Evolutionary conservation across 345 rosid genomes (phyloP).

Genomic region (Eucalyptus lansdowneana): DNA sequence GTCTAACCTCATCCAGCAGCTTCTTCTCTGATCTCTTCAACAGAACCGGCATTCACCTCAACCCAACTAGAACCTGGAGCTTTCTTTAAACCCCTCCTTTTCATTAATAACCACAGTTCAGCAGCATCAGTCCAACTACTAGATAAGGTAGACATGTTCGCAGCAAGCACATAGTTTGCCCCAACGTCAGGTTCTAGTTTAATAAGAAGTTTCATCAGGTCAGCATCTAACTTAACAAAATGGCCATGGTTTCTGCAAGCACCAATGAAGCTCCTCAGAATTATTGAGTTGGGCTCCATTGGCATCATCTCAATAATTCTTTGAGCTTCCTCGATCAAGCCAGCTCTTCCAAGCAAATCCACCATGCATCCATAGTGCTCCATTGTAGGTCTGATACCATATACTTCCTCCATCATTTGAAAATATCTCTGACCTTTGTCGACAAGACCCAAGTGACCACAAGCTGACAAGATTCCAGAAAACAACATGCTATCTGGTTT

Average conservation of each 20-base stretch:
- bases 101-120: constrained; percentile 1
- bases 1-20: not conserved
- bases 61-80: constrained; percentile 11
- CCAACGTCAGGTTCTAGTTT: constrained; percentile 5
- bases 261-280: constrained; percentile 13
- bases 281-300: constrained; percentile 7
- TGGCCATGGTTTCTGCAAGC: constrained; percentile 9
- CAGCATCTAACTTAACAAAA: not conserved
- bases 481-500: constrained; percentile 11
- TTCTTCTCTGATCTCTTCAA: not conserved
- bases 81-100: constrained; percentile 1
- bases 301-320: constrained; percentile 9
- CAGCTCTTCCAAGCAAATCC: constrained; percentile 22
- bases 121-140: constrained; percentile 10
- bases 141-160: constrained; percentile 4
- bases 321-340: constrained; percentile 13
- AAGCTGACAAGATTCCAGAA: constrained; percentile 9
- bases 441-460: constrained; percentile 18
- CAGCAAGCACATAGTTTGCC: constrained; percentile 12
- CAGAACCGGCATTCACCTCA: not conserved
- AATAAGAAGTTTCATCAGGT: not conserved
- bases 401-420: not conserved
- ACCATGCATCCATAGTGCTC: constrained; percentile 24
- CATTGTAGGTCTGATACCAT: constrained; percentile 4
- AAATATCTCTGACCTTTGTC: constrained; percentile 4